Percentiles rank a stretch among this genome's conserved stretches.
Conservation (phyloP, 1,139 yeast species). For the Arxiozyma slooffiae region DNA sequence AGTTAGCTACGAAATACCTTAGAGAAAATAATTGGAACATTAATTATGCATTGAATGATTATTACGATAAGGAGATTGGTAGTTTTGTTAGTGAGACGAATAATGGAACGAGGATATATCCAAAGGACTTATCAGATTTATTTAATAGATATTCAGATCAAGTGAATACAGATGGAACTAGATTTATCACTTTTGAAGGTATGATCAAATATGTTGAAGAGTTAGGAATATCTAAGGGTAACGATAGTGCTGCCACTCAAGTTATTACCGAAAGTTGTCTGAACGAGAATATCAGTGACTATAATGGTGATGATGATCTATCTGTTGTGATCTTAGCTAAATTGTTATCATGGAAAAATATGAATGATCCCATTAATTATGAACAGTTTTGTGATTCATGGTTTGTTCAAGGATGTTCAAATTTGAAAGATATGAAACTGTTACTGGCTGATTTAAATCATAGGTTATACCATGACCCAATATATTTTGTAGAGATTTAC, state of each 20-base stretch:
- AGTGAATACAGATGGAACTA: slow-evolving; percentile 17
- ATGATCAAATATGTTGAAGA: slow-evolving; percentile 59
- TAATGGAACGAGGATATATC: slow-evolving; percentile 9
- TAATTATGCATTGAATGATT: slow-evolving; percentile 28
- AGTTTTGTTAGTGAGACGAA: slow-evolving; percentile 9
- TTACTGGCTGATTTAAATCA: slow-evolving; percentile 35
- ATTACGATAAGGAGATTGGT: slow-evolving; percentile 24
- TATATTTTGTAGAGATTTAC: slow-evolving; percentile 50
- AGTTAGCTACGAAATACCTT: slow-evolving; percentile 20
- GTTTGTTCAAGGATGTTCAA: slow-evolving; percentile 27
- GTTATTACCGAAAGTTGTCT: not conserved
- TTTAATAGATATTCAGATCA: slow-evolving; percentile 27
- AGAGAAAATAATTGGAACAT: slow-evolving; percentile 22
- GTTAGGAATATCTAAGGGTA: slow-evolving; percentile 48
- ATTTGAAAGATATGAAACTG: slow-evolving; percentile 43
- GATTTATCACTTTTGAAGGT: slow-evolving; percentile 59
- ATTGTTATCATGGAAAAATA: slow-evolving; percentile 38
- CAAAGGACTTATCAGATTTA: slow-evolving; percentile 14
- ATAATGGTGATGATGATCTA: slow-evolving; percentile 55
- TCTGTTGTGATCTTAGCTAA: slow-evolving; percentile 62
- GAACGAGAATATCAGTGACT: not conserved
- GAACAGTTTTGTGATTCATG: slow-evolving; percentile 21
- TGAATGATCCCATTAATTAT: slow-evolving; percentile 19
- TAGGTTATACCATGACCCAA: slow-evolving; percentile 32
- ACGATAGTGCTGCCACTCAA: not conserved